These are phyloP conservation scores for Penicillium manginii DNA, from an alignment of 495 filamentous ascomycete species.

Conservation along the genomic window DNA sequence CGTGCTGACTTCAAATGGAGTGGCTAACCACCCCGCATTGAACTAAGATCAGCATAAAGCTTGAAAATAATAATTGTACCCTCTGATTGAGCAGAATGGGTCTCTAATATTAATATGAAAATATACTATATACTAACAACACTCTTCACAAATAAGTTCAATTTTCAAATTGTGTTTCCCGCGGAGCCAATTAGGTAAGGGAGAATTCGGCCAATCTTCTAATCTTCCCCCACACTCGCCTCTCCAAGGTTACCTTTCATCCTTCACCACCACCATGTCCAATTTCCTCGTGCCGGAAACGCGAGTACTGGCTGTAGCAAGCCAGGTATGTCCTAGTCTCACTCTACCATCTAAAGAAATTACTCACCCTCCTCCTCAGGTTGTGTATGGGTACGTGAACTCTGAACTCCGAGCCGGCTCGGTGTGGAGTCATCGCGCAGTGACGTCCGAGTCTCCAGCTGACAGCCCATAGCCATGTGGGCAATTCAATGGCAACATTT, in stretches of 20 bases:
- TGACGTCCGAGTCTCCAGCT: constrained; percentile 15
- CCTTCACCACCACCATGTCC: constrained; percentile 30
- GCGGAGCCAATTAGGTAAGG: constrained; percentile 30
- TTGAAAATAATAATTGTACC: too few species aligned
- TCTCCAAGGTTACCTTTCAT: too few species aligned
- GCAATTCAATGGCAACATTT: constrained; percentile 92
- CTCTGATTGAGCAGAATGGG: too few species aligned
- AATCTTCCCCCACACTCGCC: constrained; percentile 12
- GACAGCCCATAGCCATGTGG: constrained; percentile 74
- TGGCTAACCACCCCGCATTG: too few species aligned
- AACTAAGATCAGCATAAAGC: too few species aligned
- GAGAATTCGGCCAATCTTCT: constrained; percentile 10
- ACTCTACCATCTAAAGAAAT: constrained; percentile 7
- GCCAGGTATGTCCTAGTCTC: constrained; percentile 76
- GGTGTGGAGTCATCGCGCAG: constrained; percentile 11
- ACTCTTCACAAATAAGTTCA: background rate
- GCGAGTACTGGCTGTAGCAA: constrained; percentile 88
- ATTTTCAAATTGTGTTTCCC: background rate
- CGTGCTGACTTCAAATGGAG: too few species aligned
- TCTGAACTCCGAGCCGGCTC: constrained; percentile 8
- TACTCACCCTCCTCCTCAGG: constrained; percentile 51
- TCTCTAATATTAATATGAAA: too few species aligned
- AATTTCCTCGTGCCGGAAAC: constrained; percentile 73
- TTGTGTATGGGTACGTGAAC: constrained; percentile 73
- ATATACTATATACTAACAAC: too few species aligned